Conservation (phyloP, 2,329 filamentous ascomycete genomes). For the Cladosporium sp. region DNA sequence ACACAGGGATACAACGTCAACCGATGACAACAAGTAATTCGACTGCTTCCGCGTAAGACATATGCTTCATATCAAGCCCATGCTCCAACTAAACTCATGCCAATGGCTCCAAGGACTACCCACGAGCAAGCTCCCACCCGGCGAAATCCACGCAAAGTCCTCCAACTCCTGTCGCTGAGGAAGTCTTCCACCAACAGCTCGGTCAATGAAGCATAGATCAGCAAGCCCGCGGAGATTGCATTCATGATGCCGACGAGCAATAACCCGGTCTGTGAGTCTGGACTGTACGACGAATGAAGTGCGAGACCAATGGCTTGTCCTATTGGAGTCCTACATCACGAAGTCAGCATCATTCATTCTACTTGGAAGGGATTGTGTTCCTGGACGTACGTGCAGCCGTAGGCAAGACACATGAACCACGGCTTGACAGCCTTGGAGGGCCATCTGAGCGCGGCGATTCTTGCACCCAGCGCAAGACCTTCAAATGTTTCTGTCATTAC, state of each 20-base stretch:
- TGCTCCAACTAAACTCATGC: conserved; percentile 63
- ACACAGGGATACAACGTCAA: no score
- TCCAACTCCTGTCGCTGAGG: conserved; percentile 59
- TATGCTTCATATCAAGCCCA: conserved; percentile 45
- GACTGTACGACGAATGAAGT: conserved; percentile 41
- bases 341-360: not conserved
- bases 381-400: conserved; percentile 44
- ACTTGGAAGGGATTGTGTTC: not conserved
- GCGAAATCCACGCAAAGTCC: conserved; percentile 50
- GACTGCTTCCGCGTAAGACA: not conserved
- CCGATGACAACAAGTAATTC: not conserved
- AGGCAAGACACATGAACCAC: conserved; percentile 60
- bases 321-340: conserved; percentile 32
- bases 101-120: conserved; percentile 53
- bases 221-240: conserved; percentile 41
- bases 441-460: conserved; percentile 57
- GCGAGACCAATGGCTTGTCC: conserved; percentile 42
- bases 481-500: conserved; percentile 50
- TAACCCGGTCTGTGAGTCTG: conserved; percentile 38
- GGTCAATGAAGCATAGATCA: conserved; percentile 45
- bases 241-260: conserved; percentile 45
- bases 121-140: conserved; percentile 56
- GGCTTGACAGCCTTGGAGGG: conserved; percentile 61
- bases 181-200: conserved; percentile 46
- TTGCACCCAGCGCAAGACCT: conserved; percentile 62